Base-by-base conservation (phyloP, 306 rosid species). In the Rosa chinensis region DNA sequence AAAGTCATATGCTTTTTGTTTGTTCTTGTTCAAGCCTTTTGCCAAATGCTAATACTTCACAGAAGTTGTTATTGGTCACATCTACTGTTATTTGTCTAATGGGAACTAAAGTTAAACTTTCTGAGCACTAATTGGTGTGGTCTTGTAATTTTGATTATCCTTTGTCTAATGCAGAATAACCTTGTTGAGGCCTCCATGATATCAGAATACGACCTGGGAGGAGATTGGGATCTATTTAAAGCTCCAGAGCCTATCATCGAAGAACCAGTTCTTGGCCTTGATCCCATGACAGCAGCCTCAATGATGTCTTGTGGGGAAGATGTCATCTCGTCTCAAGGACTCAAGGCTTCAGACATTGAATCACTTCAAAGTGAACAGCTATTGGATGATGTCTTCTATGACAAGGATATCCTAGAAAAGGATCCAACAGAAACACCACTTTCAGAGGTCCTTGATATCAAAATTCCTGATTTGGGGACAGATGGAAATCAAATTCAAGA, bases 141-240 rank as follows among this genome's bases (percentile, higher is more conserved):
- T 37, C 58, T 72, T 21, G 47, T 82, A 62, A 80, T 71, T 69
- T 61, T 45, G 43, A 49, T 48, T 63, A 50, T 58, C 3, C 23
- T 58, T 66, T 70, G 75, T 74, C n/a, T 67, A 70, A 49, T 84
- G 84, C 90, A 94, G 97, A 82, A 88, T 81, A 86, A 84, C 87
- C 69, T 87, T 80, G 56, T 84, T 74, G 90, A 86, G 62, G 76
- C 82, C 68, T 91, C 93, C 78, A 86, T 80, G 79, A 86, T 96
- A 76, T 88, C 85, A 4, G 98, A 96, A 63, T 95, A 89, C 83
- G 97, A 93, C 85, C 83, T 89, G 86, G 97, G 93, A 72, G 96
- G 87, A 56, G 98, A 96, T 77, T 97, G 99, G 45, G 99, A 96
- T 83, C 89, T 96, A 53, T 96, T 96, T 84, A 91, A 91, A 83